Evolutionary conservation across 2,329 filamentous ascomycete species (phyloP), one percentile per base, ranked within the genome.

Genomic region (Colletotrichum tropicicola): DNA sequence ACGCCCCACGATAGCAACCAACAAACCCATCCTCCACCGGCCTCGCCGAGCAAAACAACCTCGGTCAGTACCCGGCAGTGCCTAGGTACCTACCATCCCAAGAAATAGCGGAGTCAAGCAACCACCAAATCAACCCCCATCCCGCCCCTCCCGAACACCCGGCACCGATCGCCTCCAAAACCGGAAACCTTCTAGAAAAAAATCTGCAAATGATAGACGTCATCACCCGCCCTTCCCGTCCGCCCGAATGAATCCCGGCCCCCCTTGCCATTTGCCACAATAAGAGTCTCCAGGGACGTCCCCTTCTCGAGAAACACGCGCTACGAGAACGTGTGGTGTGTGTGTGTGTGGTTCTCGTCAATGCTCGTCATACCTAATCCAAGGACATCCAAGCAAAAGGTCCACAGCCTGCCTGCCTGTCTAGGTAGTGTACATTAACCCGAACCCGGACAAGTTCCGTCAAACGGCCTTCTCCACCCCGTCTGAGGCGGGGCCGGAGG

Each of bases 181-280:
- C 39, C 47, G 41, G 48, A 60, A 54, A 25, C 4, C 23, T 54
- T 60, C 48, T 39, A 47, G 39, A 60, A 54, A 28, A 9, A 25
- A 21, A 47, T 7, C 12, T 12, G 23, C 10, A n/a, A 28, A 39
- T 35, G 10, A 5, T 28, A 45, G 41, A 60, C 48, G 49, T 60
- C 49, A 60, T 39, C n/a, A 17, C 5, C 12, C 15, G 6, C 6
- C 21, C 30, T 17, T 10, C 10, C 13, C 21, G 10, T 25, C 19
- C 15, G 6, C 17, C 17, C 19, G 27, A 41, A n/a, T 15, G 5
- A 13, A 35, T 10, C 4, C 17, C 4, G 13, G 5, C 15, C 13
- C 13, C 25, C 27, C 35, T 37, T 12, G 15, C 6, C 3, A 13
- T 23, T 25, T 17, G 44, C 44, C 44, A 30, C 19, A 23, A 8